Evolutionary conservation across 371 early-diverging fungal genomes (phyloP).

Genomic region (Synchytrium microbalum): DNA sequence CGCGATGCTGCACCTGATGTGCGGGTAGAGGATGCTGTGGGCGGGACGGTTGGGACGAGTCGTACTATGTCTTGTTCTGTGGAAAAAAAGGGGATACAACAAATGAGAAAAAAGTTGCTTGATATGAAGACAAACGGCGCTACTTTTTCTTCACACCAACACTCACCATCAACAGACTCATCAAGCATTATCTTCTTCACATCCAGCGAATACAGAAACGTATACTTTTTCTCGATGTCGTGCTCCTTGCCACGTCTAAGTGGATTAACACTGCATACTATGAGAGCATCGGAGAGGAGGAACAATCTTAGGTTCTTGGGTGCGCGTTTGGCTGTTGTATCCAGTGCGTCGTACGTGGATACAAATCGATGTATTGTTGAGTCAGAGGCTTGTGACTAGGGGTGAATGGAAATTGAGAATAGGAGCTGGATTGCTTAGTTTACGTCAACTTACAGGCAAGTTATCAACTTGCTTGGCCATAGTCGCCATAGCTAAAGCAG

Average conservation of each 20-base stretch:
- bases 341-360: neutral
- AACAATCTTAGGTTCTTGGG: neutral
- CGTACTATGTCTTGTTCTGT: neutral
- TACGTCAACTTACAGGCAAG: neutral
- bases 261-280: neutral
- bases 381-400: neutral
- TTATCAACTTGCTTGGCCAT: neutral
- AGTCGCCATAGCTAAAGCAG: neutral
- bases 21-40: too few relatives aligned
- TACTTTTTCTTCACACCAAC: too few relatives aligned
- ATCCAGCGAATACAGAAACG: neutral
- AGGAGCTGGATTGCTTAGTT: neutral
- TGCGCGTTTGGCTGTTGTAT: neutral
- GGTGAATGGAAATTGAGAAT: neutral
- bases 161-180: neutral
- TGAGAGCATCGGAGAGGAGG: neutral
- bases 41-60: neutral
- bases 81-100: neutral
- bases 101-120: neutral
- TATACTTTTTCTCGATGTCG: neutral
- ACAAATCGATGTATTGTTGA: neutral
- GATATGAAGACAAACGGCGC: neutral
- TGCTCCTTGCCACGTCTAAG: neutral
- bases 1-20: too few relatives aligned
- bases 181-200: neutral